These are phyloP conservation scores for Saturnispora serradocipensis DNA, from an alignment of 805 yeast genomes.

Conservation along the genomic window DNA sequence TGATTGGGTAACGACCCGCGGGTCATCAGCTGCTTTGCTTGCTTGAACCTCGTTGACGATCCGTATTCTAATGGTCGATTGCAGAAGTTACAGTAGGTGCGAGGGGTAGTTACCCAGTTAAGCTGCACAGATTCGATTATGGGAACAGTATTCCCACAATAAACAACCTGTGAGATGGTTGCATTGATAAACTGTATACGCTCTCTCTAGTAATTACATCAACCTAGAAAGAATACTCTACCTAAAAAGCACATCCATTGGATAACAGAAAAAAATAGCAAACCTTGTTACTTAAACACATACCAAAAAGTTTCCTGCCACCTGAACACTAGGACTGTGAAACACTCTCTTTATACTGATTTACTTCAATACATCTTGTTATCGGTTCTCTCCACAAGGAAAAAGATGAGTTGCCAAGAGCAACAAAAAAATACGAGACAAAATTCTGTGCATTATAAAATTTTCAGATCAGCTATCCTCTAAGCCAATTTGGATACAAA, in stretches of 20 bases:
- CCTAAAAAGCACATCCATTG: neutral
- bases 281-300: neutral
- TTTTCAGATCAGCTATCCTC: neutral
- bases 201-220: neutral
- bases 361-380: neutral
- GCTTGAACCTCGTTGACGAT: neutral
- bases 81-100: slow-evolving; percentile 7
- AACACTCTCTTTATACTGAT: neutral
- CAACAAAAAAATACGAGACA: neutral
- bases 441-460: neutral
- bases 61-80: neutral
- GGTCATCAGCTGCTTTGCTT: neutral
- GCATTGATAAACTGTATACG: slow-evolving; percentile 4
- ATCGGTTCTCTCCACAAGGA: neutral
- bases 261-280: neutral
- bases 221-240: neutral
- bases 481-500: neutral
- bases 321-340: neutral
- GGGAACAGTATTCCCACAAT: neutral
- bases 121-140: neutral
- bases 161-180: slow-evolving; percentile 6
- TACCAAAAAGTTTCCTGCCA: neutral
- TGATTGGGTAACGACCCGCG: neutral
- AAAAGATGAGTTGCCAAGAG: neutral
- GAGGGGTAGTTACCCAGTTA: slow-evolving; percentile 9